Percentiles rank a stretch among this genome's conserved stretches.
phyloP scores from a whole-genome alignment of 2,329 filamentous ascomycete genomes.

The Cladosporium austrohemisphaericum region DNA sequence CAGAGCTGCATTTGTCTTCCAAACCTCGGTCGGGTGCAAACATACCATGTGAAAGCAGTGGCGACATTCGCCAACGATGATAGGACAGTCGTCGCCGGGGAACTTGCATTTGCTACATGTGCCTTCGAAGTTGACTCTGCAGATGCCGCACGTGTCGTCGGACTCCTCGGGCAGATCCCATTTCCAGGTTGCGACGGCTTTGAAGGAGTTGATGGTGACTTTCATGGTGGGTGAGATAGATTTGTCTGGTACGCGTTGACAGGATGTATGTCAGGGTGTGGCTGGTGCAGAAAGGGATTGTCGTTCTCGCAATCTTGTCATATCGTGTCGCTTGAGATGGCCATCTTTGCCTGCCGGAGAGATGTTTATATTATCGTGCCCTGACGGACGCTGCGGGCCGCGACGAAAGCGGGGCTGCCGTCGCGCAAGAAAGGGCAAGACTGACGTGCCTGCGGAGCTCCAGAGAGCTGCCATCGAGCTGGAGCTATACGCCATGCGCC shows the following conservation, averaged over 20 bases:
- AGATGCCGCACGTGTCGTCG: slow-evolving; percentile 90
- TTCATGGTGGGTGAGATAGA: slow-evolving; percentile 62
- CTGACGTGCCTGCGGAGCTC: slow-evolving; percentile 2
- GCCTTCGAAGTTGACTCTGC: slow-evolving; percentile 94
- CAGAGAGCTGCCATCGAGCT: too few species aligned
- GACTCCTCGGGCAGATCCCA: slow-evolving; percentile 92
- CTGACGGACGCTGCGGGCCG: background rate
- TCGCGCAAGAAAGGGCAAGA: background rate
- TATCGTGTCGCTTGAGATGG: background rate
- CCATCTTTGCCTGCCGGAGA: too few species aligned
- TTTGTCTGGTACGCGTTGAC: too few species aligned
- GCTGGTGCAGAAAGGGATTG: too few species aligned
- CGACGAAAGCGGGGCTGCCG: background rate
- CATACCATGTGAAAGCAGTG: slow-evolving; percentile 95
- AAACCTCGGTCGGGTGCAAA: background rate
- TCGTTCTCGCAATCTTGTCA: too few species aligned
- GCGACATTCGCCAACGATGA: slow-evolving; percentile 93
- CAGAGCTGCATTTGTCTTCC: background rate
- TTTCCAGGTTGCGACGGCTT: slow-evolving; percentile 91
- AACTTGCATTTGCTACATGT: slow-evolving; percentile 98
- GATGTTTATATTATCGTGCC: background rate
- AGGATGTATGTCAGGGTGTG: too few species aligned
- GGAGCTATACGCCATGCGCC: too few species aligned
- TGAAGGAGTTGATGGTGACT: slow-evolving; percentile 89
- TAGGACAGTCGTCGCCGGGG: slow-evolving; percentile 89